phyloP scores from a whole-genome alignment of 108 stramenopile species.

The Skeletonema costatum region DNA sequence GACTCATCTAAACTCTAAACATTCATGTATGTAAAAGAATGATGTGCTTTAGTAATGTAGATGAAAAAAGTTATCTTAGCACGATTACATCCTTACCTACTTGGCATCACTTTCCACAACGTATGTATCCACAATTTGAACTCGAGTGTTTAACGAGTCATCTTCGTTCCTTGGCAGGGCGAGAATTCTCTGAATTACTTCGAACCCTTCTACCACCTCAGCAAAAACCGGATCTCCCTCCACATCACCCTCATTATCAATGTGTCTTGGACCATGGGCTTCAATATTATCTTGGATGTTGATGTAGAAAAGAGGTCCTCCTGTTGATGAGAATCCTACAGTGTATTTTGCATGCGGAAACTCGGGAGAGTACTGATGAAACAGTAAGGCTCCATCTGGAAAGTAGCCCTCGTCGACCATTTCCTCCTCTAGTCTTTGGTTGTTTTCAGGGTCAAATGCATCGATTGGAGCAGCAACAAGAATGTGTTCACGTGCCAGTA shows the following conservation, averaged over 20 bases:
- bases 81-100: neutral
- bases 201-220: slow-evolving; percentile 64
- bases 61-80: neutral
- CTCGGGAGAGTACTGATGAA: slow-evolving; percentile 65
- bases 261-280: slow-evolving; percentile 57
- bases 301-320: slow-evolving; percentile 86
- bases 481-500: slow-evolving; percentile 19
- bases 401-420: slow-evolving; percentile 21
- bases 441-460: slow-evolving; percentile 17
- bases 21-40: neutral
- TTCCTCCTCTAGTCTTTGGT: slow-evolving; percentile 13
- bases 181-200: slow-evolving; percentile 56
- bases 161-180: slow-evolving; percentile 16
- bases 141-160: slow-evolving; percentile 6
- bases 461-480: slow-evolving; percentile 25
- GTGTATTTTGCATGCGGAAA: slow-evolving; percentile 79
- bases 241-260: slow-evolving; percentile 1
- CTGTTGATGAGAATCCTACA: slow-evolving; percentile 76
- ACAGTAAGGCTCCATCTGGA: slow-evolving; percentile 37
- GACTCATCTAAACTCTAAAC: too few species aligned
- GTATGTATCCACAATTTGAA: slow-evolving; percentile 20
- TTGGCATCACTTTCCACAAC: slow-evolving; percentile 1
- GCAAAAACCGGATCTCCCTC: slow-evolving; percentile 78
- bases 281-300: slow-evolving; percentile 84
- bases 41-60: neutral